Percentiles rank a stretch among this genome's conserved stretches.
Evolutionary conservation across 2,329 filamentous ascomycete genomes (phyloP).

Genomic region (Monascus ruber): DNA sequence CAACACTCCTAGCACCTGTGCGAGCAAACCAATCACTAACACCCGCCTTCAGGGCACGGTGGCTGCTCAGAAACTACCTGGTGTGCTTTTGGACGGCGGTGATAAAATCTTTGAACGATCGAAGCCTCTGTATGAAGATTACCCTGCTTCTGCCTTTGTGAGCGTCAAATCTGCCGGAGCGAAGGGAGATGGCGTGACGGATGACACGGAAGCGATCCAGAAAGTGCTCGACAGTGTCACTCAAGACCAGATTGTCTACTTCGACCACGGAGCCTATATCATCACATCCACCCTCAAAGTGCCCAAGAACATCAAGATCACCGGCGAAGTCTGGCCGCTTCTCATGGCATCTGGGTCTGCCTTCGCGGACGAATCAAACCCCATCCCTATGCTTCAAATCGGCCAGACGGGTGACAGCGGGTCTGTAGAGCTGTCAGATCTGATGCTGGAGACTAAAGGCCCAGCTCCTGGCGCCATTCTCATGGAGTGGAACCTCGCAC

Average conservation of each 20-base stretch:
- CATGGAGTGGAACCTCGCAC: conserved; percentile 80
- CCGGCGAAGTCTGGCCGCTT: conserved; percentile 82
- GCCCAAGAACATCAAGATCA: conserved; percentile 69
- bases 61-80: conserved; percentile 51
- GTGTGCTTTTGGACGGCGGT: conserved; percentile 49
- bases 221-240: conserved; percentile 58
- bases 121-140: conserved; percentile 75
- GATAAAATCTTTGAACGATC: conserved; percentile 70
- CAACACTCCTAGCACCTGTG: conserved; percentile 8
- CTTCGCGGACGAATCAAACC: conserved; percentile 65
- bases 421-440: conserved; percentile 73
- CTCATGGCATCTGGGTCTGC: conserved; percentile 68
- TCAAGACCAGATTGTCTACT: conserved; percentile 49
- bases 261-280: conserved; percentile 53
- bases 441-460: conserved; percentile 76
- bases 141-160: conserved; percentile 59
- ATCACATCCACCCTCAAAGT: conserved; percentile 50
- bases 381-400: conserved; percentile 74
- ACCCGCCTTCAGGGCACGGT: conserved; percentile 49
- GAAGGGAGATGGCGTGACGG: conserved; percentile 74
- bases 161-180: conserved; percentile 75
- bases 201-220: conserved; percentile 81
- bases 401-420: conserved; percentile 67
- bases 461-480: conserved; percentile 78
- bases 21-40: conserved; percentile 22